These are phyloP conservation scores for Amanita subjunquillea DNA, from an alignment of 768 basidiomycete genomes.

Conservation along the genomic window DNA sequence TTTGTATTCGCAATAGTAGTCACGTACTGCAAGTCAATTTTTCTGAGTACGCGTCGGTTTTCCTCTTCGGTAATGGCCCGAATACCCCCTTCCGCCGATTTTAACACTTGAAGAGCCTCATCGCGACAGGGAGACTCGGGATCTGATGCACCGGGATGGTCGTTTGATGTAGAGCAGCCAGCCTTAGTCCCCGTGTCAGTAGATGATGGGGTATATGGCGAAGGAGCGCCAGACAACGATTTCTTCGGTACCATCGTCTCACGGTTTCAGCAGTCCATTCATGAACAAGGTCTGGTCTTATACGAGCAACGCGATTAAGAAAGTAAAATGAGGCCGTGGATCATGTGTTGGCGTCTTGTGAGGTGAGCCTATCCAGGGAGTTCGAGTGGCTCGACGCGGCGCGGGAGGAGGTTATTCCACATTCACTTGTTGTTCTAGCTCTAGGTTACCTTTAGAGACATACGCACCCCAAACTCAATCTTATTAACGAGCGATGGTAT, in stretches of 20 bases:
- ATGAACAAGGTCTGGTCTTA: neutral
- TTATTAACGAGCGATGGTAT: no score
- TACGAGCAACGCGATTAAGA: neutral
- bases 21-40: conserved; percentile 19
- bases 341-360: no score
- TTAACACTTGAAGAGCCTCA: conserved; percentile 11
- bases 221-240: neutral
- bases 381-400: neutral
- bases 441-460: no score
- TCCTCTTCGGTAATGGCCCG: conserved; percentile 15
- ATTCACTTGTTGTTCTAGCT: no score
- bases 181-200: neutral
- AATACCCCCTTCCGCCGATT: neutral
- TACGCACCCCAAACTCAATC: no score
- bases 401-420: neutral
- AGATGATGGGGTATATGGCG: neutral
- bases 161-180: neutral
- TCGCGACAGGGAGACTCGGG: conserved; percentile 6
- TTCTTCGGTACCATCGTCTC: neutral
- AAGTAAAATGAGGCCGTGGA: neutral
- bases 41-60: conserved; percentile 14
- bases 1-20: neutral
- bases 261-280: neutral
- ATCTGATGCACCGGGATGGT: neutral
- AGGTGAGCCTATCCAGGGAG: neutral